Evolutionary conservation across 2,329 filamentous ascomycete genomes (phyloP), one percentile per base, ranked within the genome.

Genomic region (Sarocladiaceae sp.): DNA sequence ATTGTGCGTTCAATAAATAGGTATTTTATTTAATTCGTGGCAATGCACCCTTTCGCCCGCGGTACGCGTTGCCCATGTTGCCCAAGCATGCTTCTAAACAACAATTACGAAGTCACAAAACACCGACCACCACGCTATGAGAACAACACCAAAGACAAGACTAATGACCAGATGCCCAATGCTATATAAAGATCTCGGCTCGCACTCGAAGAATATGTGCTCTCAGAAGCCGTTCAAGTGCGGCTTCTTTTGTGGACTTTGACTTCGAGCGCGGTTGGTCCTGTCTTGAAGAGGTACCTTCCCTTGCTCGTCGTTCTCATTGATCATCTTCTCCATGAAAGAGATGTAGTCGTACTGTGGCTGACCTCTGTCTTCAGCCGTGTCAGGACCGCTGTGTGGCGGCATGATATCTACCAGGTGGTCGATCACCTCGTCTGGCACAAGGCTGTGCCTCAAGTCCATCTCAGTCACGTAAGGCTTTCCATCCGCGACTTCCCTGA

Each of bases 381-480:
- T 79, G 68, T 97, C 92, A 2, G 91, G 90, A 0, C 93, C 94
- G 49, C 78, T 82, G 67, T 97, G 92, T 50, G 74, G 66, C 1
- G 94, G 94, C 80, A 99, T 96, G 50, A 90, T 89, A 62, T 88
- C 81, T 50, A 94, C 78, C 46, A 99, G 78, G 68, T 96, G 89
- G 56, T 97, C 92, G 64, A 99, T 97, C 57, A 99, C 88, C 65
- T 97, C 93, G 65, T 99, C 94, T 0, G 94, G 94, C 33, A 99
- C 95, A 35, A 99, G 81, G 37, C 88, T 94, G 70, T 99, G 94
- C 54, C 93, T 83, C 53, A 99, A 80, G 68, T 99, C 94, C 75
- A 99, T 88, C 72, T 99, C 94, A 4, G 94, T 99, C 36, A 99
- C 94, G 68, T 99, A 99, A 11, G 93, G 92, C 77, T 99, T 99